These are phyloP conservation scores for Alternaria metachromatica DNA, from an alignment of 2,329 filamentous ascomycete genomes.

Conservation along the genomic window DNA sequence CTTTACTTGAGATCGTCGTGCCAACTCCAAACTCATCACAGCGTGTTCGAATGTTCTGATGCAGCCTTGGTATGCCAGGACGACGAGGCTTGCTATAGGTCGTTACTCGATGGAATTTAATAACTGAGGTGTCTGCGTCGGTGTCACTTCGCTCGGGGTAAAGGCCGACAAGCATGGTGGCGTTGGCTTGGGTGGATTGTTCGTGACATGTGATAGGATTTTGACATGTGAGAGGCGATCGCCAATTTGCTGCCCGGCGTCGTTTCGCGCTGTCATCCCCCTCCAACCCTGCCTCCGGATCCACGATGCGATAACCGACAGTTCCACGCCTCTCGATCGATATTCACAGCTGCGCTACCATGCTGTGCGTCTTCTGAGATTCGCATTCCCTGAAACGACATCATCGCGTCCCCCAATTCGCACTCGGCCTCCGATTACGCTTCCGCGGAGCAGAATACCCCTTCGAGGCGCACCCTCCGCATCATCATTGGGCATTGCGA, in stretches of 20 bases:
- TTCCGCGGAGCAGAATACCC: slow-evolving; percentile 21
- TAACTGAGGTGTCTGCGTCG: not conserved
- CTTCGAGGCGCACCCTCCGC: slow-evolving; percentile 19
- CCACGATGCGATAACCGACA: slow-evolving; percentile 11
- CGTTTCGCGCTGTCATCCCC: slow-evolving; percentile 8
- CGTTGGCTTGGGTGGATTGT: slow-evolving; percentile 21
- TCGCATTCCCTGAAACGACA: slow-evolving; percentile 15
- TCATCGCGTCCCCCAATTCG: slow-evolving; percentile 20
- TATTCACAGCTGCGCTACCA: not conserved
- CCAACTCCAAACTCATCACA: not conserved
- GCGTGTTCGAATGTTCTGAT: not conserved
- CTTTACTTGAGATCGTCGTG: not conserved
- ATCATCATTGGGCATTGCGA: slow-evolving; percentile 7
- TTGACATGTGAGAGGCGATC: slow-evolving; percentile 31
- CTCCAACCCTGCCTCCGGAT: slow-evolving; percentile 6
- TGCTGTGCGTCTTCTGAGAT: slow-evolving; percentile 5
- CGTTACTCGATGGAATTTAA: not conserved
- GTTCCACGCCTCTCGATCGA: not conserved
- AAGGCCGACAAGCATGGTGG: slow-evolving; percentile 20
- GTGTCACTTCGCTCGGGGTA: not conserved
- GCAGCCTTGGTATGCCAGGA: not conserved
- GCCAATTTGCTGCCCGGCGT: slow-evolving; percentile 27
- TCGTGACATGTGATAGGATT: slow-evolving; percentile 28
- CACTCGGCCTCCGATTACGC: slow-evolving; percentile 16
- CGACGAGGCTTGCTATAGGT: not conserved